Percentiles rank a stretch among this genome's conserved stretches.
These are phyloP conservation scores for Tolypocladium inflatum DNA, from an alignment of 2,329 filamentous ascomycete genomes.

Conservation along the genomic window DNA sequence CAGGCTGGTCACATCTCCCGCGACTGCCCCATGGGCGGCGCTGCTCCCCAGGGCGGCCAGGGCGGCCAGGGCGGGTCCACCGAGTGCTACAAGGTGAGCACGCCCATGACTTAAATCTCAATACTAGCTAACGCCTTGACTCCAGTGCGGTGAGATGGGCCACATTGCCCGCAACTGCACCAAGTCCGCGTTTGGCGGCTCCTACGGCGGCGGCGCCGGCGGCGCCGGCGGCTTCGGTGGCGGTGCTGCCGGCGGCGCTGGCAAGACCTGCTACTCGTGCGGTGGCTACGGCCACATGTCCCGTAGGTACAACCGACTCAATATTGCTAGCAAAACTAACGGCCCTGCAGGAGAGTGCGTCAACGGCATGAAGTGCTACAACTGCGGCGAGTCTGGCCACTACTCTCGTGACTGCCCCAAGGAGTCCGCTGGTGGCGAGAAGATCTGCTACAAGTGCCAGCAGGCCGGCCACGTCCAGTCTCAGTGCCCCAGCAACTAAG, in stretches of 20 bases:
- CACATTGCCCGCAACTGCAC: conserved; percentile 93
- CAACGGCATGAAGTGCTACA: conserved; percentile 99
- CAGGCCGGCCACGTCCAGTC: conserved; percentile 83
- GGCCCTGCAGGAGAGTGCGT: conserved; percentile 68
- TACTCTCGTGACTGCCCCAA: conserved; percentile 93
- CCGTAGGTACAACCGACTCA: conserved; percentile 40
- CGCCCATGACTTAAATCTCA: background rate
- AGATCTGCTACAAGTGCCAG: conserved; percentile 97
- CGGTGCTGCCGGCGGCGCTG: conserved; percentile 38
- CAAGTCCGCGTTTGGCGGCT: conserved; percentile 49
- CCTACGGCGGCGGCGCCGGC: conserved; percentile 36
- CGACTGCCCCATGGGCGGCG: conserved; percentile 58
- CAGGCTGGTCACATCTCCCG: conserved; percentile 85
- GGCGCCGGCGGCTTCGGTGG: conserved; percentile 30
- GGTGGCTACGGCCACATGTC: conserved; percentile 96
- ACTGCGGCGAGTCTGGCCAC: conserved; percentile 91
- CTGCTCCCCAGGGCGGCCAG: conserved; percentile 35
- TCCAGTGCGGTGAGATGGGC: conserved; percentile 79
- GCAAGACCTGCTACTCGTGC: conserved; percentile 96
- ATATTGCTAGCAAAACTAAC: conserved; percentile 8
- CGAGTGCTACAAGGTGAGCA: conserved; percentile 78
- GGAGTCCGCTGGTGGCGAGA: conserved; percentile 77
- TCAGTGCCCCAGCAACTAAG: conserved; percentile 76
- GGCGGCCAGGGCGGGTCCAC: conserved; percentile 34
- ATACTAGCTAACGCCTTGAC: conserved; percentile 3